These are phyloP conservation scores for Cyphellophora europaea DNA, from an alignment of 2,329 filamentous ascomycete genomes.

Conservation along the genomic window DNA sequence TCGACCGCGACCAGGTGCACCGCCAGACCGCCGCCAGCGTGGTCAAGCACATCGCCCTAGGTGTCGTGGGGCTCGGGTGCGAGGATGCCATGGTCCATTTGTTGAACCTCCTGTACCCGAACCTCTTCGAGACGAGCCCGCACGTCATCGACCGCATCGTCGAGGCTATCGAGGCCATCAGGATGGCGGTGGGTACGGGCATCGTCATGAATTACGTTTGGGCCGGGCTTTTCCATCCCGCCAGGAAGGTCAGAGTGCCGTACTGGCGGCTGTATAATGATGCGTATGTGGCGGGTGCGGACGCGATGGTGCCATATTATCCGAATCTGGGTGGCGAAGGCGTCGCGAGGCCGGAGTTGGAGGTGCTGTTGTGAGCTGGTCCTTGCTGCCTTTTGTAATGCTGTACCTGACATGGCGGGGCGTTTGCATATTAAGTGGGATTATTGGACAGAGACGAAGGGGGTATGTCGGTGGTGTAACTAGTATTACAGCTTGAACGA, in stretches of 20 bases:
- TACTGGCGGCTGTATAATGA: conserved; percentile 98
- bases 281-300: conserved; percentile 85
- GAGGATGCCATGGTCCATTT: conserved; percentile 98
- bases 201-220: conserved; percentile 96
- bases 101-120: conserved; percentile 90
- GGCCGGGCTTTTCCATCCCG: conserved; percentile 95
- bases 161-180: conserved; percentile 91
- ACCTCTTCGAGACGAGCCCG: conserved; percentile 93
- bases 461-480: too few species aligned
- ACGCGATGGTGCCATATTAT: conserved; percentile 95
- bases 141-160: conserved; percentile 98
- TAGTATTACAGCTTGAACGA: too few species aligned
- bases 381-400: too few species aligned
- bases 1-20: conserved; percentile 96
- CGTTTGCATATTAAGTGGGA: too few species aligned
- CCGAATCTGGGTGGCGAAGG: conserved; percentile 75
- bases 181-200: conserved; percentile 85
- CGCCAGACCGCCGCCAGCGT: conserved; percentile 92
- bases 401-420: too few species aligned
- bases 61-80: conserved; percentile 93
- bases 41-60: conserved; percentile 94
- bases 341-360: conserved; percentile 68
- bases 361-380: conserved; percentile 69
- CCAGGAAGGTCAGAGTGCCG: conserved; percentile 83
- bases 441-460: too few species aligned